A percentile compares a stretch with the other conserved stretches of the same genome.
These are phyloP conservation scores for Coemansia sp. DNA, from an alignment of 192 early-diverging fungal species.

Conservation along the genomic window DNA sequence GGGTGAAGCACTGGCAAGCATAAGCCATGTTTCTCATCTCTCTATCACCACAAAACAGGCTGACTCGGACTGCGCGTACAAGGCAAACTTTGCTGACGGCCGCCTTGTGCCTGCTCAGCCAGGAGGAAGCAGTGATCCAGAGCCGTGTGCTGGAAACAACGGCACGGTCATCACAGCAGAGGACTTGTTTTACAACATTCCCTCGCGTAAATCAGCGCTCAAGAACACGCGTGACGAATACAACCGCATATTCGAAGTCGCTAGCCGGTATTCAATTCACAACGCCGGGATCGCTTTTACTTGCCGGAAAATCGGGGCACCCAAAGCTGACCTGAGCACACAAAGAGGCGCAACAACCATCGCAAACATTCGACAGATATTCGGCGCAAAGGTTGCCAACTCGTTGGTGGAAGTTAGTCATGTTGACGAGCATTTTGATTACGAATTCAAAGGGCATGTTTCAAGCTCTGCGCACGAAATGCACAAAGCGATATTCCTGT, in stretches of 20 bases:
- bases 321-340: slow-evolving; percentile 81
- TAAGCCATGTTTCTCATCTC: slow-evolving; percentile 93
- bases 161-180: slow-evolving; percentile 94
- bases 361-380: slow-evolving; percentile 83
- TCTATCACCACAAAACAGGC: slow-evolving; percentile 81
- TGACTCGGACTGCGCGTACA: slow-evolving; percentile 75
- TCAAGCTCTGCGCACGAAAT: slow-evolving; percentile 89
- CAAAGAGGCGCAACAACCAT: slow-evolving; percentile 60
- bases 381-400: slow-evolving; percentile 77
- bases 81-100: slow-evolving; percentile 86
- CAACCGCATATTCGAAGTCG: slow-evolving; percentile 84
- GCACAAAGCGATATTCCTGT: slow-evolving; percentile 80
- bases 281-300: slow-evolving; percentile 82
- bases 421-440: slow-evolving; percentile 56
- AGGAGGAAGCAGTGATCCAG: slow-evolving; percentile 76
- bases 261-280: slow-evolving; percentile 92
- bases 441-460: slow-evolving; percentile 75
- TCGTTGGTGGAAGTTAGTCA: slow-evolving; percentile 73
- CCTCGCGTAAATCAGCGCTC: slow-evolving; percentile 81
- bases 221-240: slow-evolving; percentile 90
- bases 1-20: slow-evolving; percentile 96
- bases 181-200: slow-evolving; percentile 94
- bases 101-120: slow-evolving; percentile 76
- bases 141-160: slow-evolving; percentile 93
- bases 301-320: slow-evolving; percentile 85